These are phyloP conservation scores for Marvania coccoides DNA, from an alignment of 139 green algal species.

Conservation along the genomic window DNA sequence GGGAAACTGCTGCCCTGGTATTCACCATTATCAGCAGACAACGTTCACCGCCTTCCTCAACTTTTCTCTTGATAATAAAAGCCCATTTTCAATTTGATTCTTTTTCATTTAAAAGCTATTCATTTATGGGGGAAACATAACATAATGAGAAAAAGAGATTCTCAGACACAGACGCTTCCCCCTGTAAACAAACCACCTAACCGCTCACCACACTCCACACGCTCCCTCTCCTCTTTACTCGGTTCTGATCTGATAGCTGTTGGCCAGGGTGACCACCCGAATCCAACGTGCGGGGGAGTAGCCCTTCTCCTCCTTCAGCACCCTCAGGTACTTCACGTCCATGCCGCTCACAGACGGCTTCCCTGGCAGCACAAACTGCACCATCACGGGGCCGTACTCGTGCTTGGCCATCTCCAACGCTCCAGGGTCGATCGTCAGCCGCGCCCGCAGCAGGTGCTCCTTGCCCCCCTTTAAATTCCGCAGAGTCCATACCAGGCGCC, in stretches of 20 bases:
- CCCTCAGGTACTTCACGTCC: slow-evolving; percentile 69
- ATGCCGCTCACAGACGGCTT: slow-evolving; percentile 33
- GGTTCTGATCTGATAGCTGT: slow-evolving; percentile 26
- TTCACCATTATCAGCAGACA: too few relatives aligned
- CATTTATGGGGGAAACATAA: too few relatives aligned
- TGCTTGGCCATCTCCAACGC: slow-evolving; percentile 11
- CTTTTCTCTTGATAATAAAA: too few relatives aligned
- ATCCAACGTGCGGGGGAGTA: slow-evolving; percentile 64
- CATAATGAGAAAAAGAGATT: too few relatives aligned
- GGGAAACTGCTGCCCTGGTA: too few relatives aligned
- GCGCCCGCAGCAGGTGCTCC: slow-evolving; percentile 47
- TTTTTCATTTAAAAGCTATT: too few relatives aligned
- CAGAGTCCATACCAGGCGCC: slow-evolving; percentile 58
- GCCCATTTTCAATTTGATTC: too few relatives aligned
- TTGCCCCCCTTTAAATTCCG: slow-evolving; percentile 48
- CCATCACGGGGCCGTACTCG: slow-evolving; percentile 82
- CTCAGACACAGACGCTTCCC: too few relatives aligned
- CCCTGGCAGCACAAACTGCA: slow-evolving; percentile 70
- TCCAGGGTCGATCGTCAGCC: slow-evolving; percentile 47
- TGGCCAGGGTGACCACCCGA: slow-evolving; percentile 30
- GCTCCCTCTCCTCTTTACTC: too few relatives aligned
- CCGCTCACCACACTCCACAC: too few relatives aligned
- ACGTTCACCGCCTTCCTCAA: too few relatives aligned
- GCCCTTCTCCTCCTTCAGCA: slow-evolving; percentile 71
- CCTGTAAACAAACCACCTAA: too few relatives aligned